Evolutionary conservation across 2,329 filamentous ascomycete species (phyloP).

Genomic region (Pseudofabraea citricarpa): DNA sequence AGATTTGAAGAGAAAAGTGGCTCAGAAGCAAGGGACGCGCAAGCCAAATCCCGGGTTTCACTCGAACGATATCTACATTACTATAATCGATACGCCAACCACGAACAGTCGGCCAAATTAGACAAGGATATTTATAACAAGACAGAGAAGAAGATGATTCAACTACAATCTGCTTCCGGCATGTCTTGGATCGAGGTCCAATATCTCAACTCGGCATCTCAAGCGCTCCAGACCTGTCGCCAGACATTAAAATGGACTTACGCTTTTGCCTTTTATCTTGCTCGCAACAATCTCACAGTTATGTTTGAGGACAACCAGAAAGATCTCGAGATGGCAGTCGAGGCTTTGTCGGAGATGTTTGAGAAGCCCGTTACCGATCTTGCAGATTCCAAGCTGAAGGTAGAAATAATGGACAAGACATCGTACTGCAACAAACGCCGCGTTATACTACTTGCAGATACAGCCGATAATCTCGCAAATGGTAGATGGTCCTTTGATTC

Average conservation of each 20-base stretch:
- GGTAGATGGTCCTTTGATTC: slow-evolving; percentile 50
- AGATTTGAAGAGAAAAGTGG: slow-evolving; percentile 95
- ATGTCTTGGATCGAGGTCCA: slow-evolving; percentile 99
- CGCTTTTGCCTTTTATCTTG: slow-evolving; percentile 96
- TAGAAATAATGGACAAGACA: slow-evolving; percentile 98
- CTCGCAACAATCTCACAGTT: slow-evolving; percentile 88
- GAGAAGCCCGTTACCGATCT: slow-evolving; percentile 92
- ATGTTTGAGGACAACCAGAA: slow-evolving; percentile 99
- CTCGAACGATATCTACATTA: slow-evolving; percentile 97
- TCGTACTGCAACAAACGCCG: slow-evolving; percentile 92
- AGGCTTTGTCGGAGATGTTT: slow-evolving; percentile 98
- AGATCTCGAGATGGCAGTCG: slow-evolving; percentile 94
- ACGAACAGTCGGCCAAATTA: slow-evolving; percentile 93
- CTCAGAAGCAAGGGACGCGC: slow-evolving; percentile 81
- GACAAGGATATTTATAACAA: slow-evolving; percentile 95
- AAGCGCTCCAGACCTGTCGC: slow-evolving; percentile 92
- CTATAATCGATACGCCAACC: slow-evolving; percentile 98
- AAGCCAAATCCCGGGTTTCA: slow-evolving; percentile 84
- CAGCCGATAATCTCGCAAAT: slow-evolving; percentile 84
- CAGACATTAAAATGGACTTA: slow-evolving; percentile 99
- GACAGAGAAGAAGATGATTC: slow-evolving; percentile 99
- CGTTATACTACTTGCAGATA: slow-evolving; percentile 85
- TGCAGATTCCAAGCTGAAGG: slow-evolving; percentile 82
- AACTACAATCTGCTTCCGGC: slow-evolving; percentile 85
- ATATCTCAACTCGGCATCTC: slow-evolving; percentile 88